Conservation (phyloP, 352 stramenopile genomes). For the Pythium dissotocum region DNA sequence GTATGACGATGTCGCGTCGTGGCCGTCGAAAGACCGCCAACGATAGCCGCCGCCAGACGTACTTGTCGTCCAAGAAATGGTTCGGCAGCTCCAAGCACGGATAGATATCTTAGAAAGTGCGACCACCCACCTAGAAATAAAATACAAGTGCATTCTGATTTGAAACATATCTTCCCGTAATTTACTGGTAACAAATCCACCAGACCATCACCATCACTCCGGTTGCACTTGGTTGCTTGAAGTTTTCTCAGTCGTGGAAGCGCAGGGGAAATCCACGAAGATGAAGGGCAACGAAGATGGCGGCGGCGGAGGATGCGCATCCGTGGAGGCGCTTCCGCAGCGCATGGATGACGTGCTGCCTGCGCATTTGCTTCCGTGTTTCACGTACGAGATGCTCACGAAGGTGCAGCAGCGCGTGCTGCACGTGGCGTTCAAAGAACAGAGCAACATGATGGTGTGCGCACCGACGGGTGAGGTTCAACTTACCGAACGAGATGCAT, state of each 20-base stretch:
- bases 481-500: not conserved
- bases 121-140: not conserved
- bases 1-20: constrained; percentile 68
- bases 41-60: constrained; percentile 68
- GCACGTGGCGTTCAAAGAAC: constrained; percentile 30
- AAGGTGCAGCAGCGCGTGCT: constrained; percentile 45
- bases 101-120: not conserved
- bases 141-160: constrained; percentile 3
- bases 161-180: not conserved
- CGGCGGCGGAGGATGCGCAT: not conserved
- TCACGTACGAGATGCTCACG: constrained; percentile 45
- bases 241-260: constrained; percentile 3
- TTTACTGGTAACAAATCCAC: not conserved
- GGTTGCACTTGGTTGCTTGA: constrained; percentile 4
- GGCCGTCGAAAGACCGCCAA: constrained; percentile 57
- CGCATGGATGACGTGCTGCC: constrained; percentile 38
- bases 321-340: constrained; percentile 8
- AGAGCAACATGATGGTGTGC: constrained; percentile 43
- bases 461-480: constrained; percentile 42
- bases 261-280: constrained; percentile 6
- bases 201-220: constrained; percentile 68
- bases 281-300: constrained; percentile 5
- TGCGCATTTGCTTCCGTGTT: constrained; percentile 39
- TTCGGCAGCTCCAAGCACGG: constrained; percentile 3
- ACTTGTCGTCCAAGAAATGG: constrained; percentile 38